phyloP scores from a whole-genome alignment of 306 rosid genomes.

The Cicer chorassanicum region DNA sequence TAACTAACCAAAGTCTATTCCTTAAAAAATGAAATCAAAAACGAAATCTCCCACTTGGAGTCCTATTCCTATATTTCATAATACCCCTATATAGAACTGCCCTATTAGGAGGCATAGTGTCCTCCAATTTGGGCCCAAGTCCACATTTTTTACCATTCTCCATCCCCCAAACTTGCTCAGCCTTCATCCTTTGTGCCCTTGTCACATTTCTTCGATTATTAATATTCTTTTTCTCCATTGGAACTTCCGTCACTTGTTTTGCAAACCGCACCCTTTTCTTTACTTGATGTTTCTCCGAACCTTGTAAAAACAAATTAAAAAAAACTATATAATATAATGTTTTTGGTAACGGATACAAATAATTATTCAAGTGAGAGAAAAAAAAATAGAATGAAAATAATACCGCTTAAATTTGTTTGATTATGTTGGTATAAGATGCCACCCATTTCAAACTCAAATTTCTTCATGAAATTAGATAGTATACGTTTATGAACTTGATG shows the following conservation, averaged over 20 bases:
- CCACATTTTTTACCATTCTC: not conserved
- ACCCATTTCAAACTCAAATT: constrained; percentile 61
- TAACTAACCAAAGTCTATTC: not conserved
- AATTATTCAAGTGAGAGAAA: not conserved
- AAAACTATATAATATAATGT: not conserved
- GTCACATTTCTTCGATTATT: constrained; percentile 18
- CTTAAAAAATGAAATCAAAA: constrained; percentile 1
- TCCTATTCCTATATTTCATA: constrained; percentile 44
- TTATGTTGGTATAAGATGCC: constrained; percentile 27
- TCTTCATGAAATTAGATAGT: constrained; percentile 74
- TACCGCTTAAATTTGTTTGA: constrained; percentile 33
- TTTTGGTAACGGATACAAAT: not conserved
- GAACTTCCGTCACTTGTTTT: constrained; percentile 52
- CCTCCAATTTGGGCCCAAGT: constrained; percentile 45
- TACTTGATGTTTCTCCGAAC: constrained; percentile 39
- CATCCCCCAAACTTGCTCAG: constrained; percentile 16
- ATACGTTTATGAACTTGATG: constrained; percentile 79
- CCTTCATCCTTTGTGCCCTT: constrained; percentile 23
- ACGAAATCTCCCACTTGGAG: constrained; percentile 40
- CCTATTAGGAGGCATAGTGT: constrained; percentile 65
- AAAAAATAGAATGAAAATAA: not conserved
- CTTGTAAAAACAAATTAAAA: not conserved
- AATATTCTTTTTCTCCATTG: constrained; percentile 50
- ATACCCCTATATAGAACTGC: constrained; percentile 59
- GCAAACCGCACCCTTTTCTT: constrained; percentile 80